phyloP scores from a whole-genome alignment of 495 filamentous ascomycete species.

The Lepidopterella palustris region DNA sequence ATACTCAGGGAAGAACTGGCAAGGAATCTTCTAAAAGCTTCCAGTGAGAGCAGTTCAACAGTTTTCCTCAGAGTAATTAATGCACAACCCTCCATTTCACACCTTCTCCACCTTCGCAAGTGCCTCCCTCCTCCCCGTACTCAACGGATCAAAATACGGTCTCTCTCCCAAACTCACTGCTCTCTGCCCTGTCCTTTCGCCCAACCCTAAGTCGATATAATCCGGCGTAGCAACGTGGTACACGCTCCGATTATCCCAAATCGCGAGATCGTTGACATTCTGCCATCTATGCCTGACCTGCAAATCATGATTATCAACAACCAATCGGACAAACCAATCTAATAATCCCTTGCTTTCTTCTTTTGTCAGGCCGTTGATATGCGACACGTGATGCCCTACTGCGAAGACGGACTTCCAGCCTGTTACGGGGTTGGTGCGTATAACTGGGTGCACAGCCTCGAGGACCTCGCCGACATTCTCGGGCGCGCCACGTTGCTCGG shows the following conservation, averaged over 20 bases:
- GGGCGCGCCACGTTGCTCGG: constrained; percentile 52
- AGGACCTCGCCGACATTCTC: constrained; percentile 59
- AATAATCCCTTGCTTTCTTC: constrained; percentile 57
- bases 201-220: constrained; percentile 47
- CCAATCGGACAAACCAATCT: constrained; percentile 51
- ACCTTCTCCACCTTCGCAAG: too few species aligned
- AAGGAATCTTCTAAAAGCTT: too few species aligned
- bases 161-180: constrained; percentile 58
- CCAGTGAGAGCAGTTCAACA: too few species aligned
- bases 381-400: constrained; percentile 52
- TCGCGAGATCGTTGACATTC: constrained; percentile 41
- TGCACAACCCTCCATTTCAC: too few species aligned
- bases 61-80: too few species aligned
- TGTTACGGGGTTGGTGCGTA: constrained; percentile 72
- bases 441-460: constrained; percentile 59
- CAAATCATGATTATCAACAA: constrained; percentile 70
- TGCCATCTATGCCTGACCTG: constrained; percentile 57
- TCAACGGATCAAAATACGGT: constrained; percentile 50
- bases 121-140: not conserved
- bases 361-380: constrained; percentile 57
- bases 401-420: constrained; percentile 68
- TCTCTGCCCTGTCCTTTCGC: constrained; percentile 53
- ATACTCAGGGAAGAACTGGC: too few species aligned
- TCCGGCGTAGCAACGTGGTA: constrained; percentile 67
- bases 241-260: constrained; percentile 69